phyloP scores from a whole-genome alignment of 164 flowering plant genomes.

The Tinospora cordifolia region DNA sequence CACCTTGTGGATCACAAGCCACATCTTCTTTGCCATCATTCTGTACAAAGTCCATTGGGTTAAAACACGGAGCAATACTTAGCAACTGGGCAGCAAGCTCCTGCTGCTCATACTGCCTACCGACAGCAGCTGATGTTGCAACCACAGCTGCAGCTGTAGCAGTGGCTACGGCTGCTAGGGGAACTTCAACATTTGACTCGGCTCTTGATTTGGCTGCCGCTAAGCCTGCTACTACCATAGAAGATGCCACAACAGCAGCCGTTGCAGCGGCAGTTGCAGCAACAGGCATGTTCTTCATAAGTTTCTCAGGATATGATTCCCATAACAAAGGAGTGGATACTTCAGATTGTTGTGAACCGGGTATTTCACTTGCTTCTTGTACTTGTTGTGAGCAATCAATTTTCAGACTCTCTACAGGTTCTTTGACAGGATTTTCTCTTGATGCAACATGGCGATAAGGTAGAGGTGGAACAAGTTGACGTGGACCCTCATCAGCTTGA shows the following conservation, averaged over 20 bases:
- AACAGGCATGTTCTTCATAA: slow-evolving; percentile 27
- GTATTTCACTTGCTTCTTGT: slow-evolving; percentile 23
- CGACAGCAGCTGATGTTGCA: slow-evolving; percentile 78
- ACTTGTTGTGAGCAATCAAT: slow-evolving; percentile 16
- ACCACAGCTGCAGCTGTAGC: slow-evolving; percentile 87
- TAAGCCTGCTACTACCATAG: slow-evolving; percentile 86
- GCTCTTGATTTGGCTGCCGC: slow-evolving; percentile 67
- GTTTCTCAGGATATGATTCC: neutral
- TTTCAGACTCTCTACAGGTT: slow-evolving; percentile 31
- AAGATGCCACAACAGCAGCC: slow-evolving; percentile 87
- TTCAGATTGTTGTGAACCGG: neutral
- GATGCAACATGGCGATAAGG: slow-evolving; percentile 37
- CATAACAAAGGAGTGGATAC: neutral
- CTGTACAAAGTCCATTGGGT: slow-evolving; percentile 18
- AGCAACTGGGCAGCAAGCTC: slow-evolving; percentile 25
- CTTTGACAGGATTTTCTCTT: slow-evolving; percentile 23
- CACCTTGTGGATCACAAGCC: slow-evolving; percentile 35
- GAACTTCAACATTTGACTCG: neutral
- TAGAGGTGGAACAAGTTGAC: slow-evolving; percentile 47
- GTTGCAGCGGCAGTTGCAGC: slow-evolving; percentile 84
- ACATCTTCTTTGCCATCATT: slow-evolving; percentile 40
- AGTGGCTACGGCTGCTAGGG: slow-evolving; percentile 33
- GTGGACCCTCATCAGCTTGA: slow-evolving; percentile 26
- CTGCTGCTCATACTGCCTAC: slow-evolving; percentile 52
- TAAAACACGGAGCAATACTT: slow-evolving; percentile 15